Conservation (phyloP, 176 grass and related monocot genomes). For the Raddia distichophylla region DNA sequence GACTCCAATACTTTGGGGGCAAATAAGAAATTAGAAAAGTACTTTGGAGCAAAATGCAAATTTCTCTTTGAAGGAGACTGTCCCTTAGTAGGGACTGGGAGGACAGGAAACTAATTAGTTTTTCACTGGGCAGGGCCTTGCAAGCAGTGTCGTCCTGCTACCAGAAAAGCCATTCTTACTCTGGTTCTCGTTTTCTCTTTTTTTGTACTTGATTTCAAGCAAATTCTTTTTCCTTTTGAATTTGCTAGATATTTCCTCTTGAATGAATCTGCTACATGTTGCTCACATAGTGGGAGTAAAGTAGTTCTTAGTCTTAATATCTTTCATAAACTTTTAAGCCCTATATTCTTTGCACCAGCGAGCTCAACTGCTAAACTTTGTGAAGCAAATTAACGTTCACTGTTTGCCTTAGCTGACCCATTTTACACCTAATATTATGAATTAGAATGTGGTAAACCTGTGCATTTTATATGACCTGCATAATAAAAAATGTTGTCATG, state of each 20-base stretch:
- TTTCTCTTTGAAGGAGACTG: neutral
- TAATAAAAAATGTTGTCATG: neutral
- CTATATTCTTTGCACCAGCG: neutral
- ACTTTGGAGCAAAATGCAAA: too few species aligned
- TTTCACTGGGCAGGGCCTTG: neutral
- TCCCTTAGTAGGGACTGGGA: neutral
- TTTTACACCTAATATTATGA: conserved; percentile 9
- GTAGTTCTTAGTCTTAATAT: neutral
- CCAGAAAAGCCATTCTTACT: too few species aligned
- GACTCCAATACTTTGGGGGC: too few species aligned
- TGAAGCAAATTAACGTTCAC: neutral
- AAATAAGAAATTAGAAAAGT: too few species aligned
- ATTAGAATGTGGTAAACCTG: neutral
- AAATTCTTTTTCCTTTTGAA: neutral
- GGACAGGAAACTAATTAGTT: neutral
- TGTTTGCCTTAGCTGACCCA: conserved; percentile 7
- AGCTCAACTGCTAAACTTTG: neutral
- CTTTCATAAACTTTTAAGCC: neutral
- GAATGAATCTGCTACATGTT: conserved; percentile 3
- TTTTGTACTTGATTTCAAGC: too few species aligned
- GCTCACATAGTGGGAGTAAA: neutral
- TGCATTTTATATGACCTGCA: neutral
- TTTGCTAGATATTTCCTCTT: neutral
- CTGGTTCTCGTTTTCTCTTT: too few species aligned
- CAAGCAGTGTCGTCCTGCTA: too few species aligned